Base-by-base conservation (phyloP, 108 stramenopile genomes). In the Asterionellopsis glacialis region DNA sequence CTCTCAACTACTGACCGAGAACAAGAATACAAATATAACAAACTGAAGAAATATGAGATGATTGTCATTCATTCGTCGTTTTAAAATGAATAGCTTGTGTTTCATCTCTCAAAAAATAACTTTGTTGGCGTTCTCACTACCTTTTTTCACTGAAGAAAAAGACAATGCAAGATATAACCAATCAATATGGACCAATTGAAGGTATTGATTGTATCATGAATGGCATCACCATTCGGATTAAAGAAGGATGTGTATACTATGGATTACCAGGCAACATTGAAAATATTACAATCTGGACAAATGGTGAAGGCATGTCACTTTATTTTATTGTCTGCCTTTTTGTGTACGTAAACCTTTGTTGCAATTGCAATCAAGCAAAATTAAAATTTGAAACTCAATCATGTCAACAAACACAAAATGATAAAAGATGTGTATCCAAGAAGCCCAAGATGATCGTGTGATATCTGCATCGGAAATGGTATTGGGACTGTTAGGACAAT, bases 281-380 rank as follows among this genome's bases (percentile, higher is more conserved):
- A 90, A 56, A 55, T 79, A 48, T 82, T 91, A 0, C 67, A 88
- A 38, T 81, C 83, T 0, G 81, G 81, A 25, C 68, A 70, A 10
- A 41, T 53, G 19, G 68, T 70, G 41, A 60, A 65, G 10, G 77
- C 81, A 26, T 43, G 73, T 40, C 89, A 91, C 59, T 93, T 87
- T 45, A 70, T 88, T 14, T 67, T 93, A 43, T 68, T 93, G 11
- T 75, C 72, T 55, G 91, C 91, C 10, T 93, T 85, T n/a, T 60
- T 93, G 91, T 56, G 82, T 82, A 53, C 74, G 83, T 23, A 93
- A 87, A 43, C 91, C 91, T 11, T 45, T 67, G 41, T 82, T 93
- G 26, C 81, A 87, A 65, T 79, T 93, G 41, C 91, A 93, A 69
- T n/a, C 85, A 79, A 56, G 88, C 89, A 33, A 93, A 90, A 52